Evolutionary conservation across 2,329 filamentous ascomycete species (phyloP).

Genomic region (Fusarium sublunatum): DNA sequence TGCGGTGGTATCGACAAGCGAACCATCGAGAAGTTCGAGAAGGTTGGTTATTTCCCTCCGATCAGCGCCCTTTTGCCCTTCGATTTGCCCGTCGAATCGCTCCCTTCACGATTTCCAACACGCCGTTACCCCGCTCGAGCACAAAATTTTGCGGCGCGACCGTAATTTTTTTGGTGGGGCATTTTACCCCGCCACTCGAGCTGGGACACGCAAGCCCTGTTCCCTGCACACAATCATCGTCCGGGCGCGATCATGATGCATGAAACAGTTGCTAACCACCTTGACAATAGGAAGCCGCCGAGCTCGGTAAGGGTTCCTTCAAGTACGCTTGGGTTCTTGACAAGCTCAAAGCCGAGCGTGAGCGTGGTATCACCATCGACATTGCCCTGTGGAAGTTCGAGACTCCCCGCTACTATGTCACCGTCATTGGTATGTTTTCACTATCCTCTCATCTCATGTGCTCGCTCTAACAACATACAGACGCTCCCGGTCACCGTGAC

Average conservation of each 20-base stretch:
- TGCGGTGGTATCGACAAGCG: slow-evolving; percentile 99
- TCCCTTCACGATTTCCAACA: slow-evolving; percentile 19
- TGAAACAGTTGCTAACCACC: slow-evolving; percentile 32
- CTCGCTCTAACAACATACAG: slow-evolving; percentile 59
- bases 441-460: not conserved
- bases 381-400: slow-evolving; percentile 99
- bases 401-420: slow-evolving; percentile 97
- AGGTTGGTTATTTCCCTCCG: slow-evolving; percentile 70
- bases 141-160: slow-evolving; percentile 31
- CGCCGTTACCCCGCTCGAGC: slow-evolving; percentile 20
- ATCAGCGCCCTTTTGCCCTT: slow-evolving; percentile 13
- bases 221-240: slow-evolving; percentile 20
- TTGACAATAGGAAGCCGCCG: slow-evolving; percentile 85
- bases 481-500: slow-evolving; percentile 99
- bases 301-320: slow-evolving; percentile 99
- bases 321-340: slow-evolving; percentile 99
- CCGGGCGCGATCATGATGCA: slow-evolving; percentile 21
- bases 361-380: slow-evolving; percentile 99
- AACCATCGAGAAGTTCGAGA: slow-evolving; percentile 99
- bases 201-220: slow-evolving; percentile 13
- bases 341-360: slow-evolving; percentile 99
- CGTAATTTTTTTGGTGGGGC: slow-evolving; percentile 30
- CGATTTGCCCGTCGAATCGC: slow-evolving; percentile 30
- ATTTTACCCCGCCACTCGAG: slow-evolving; percentile 38
- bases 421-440: slow-evolving; percentile 83